Base-by-base conservation (phyloP, 2,329 filamentous ascomycete genomes). In the Zalaria sp. region DNA sequence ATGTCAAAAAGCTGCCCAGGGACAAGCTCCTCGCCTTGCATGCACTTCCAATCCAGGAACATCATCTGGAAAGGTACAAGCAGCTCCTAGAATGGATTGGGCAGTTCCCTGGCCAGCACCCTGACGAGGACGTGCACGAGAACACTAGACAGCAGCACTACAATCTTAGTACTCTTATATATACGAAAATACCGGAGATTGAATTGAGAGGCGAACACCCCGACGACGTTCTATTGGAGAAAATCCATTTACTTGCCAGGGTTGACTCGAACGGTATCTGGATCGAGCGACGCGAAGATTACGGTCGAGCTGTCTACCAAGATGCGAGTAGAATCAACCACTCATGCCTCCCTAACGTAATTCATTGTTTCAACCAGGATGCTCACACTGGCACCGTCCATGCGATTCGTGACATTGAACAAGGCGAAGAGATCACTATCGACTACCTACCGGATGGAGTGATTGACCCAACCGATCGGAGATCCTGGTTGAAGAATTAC, bases 351-450 rank as follows among this genome's bases (percentile, higher is more conserved):
- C 50, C 52, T 39, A 62, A 60, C 37, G 51, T 52, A 31, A 44
- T 51, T 34, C 53, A 54, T 26, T 36, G 39, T 41, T 61, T 53
- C 55, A 61, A 60, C 35, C 27, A 53, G 31, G 48, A 46, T 6
- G n/a, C 31, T 8, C 5, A 39, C 10, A 9, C 8, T 8, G 25
- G n/a, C 9, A 28, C 39, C 5, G 43, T 60, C 2, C 51, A 59
- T 49, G 52, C 57, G 41, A 26, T 55, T 37, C 51, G 50, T 47
- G 50, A 59, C 27, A 60, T 61, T 9, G 32, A 42, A 6, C 49
- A 57, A 38, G 56, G 53, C 29, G 52, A 58, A 39, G 55, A 61
- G 42, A 60, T 59, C 40, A 57, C 52, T 11, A 55, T 61, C 47
- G 45, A 38, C 40, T 61, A 59, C 44, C 46, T 59, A 7, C 29